Conservation (phyloP, 306 rosid genomes). For the Senna tora region DNA sequence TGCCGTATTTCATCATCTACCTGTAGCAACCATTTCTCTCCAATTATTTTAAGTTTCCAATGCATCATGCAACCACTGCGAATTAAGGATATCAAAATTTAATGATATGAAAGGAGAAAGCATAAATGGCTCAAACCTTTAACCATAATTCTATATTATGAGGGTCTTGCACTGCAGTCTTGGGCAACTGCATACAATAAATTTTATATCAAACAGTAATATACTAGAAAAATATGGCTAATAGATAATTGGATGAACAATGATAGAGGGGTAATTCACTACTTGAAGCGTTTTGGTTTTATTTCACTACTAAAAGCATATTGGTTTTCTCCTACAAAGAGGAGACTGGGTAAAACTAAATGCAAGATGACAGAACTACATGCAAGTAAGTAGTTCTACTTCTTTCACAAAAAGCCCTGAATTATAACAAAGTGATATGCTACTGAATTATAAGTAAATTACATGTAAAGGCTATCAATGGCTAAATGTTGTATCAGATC, state of each 20-base stretch:
- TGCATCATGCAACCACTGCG: slow-evolving; percentile 27
- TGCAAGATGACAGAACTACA: slow-evolving; percentile 8
- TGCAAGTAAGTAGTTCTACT: slow-evolving; percentile 28
- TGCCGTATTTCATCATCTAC: slow-evolving; percentile 87
- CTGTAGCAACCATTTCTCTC: slow-evolving; percentile 45
- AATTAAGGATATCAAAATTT: slow-evolving; percentile 12
- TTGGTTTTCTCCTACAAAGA: slow-evolving; percentile 2
- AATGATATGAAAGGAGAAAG: background rate
- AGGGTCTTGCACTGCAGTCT: slow-evolving; percentile 71
- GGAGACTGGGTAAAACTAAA: slow-evolving; percentile 12
- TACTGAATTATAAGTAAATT: slow-evolving; percentile 1
- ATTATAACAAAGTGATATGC: slow-evolving; percentile 1
- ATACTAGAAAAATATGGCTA: slow-evolving; percentile 21
- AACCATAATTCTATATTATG: slow-evolving; percentile 86
- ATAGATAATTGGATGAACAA: slow-evolving; percentile 11
- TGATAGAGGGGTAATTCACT: slow-evolving; percentile 1
- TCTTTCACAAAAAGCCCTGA: background rate
- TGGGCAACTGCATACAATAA: slow-evolving; percentile 68
- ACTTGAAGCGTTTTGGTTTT: slow-evolving; percentile 19
- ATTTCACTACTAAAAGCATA: slow-evolving; percentile 1
- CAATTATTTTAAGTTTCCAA: slow-evolving; percentile 29
- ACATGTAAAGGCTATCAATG: background rate
- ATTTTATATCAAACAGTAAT: slow-evolving; percentile 7
- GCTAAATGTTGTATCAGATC: slow-evolving; percentile 19
- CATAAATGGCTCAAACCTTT: slow-evolving; percentile 60